Evolutionary conservation across 768 basidiomycete species (phyloP), one percentile per base, ranked within the genome.

Genomic region (Russula abietina): DNA sequence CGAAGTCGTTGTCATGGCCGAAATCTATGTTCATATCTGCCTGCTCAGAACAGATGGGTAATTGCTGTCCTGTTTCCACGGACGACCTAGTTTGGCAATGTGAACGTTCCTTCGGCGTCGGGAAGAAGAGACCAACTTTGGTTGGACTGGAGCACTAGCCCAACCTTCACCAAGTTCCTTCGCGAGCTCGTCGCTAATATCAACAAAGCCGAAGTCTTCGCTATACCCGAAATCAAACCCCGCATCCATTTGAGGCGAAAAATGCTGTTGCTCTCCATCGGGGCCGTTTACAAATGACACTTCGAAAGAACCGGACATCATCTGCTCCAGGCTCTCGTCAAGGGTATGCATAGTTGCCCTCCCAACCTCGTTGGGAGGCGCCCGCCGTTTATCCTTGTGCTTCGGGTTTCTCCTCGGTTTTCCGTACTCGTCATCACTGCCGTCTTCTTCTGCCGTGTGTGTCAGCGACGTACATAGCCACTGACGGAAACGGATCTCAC

Each of bases 131-230:
- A 56, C 48, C 22, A 24, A 60, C 63, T 39, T 53, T 14, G 41
- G 30, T 74, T 73, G 50, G 75, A 76, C 24, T 61, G 70, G 22
- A 12, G 53, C 51, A 16, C 60, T 59, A 19, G 79, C 83, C 88
- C 89, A 91, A 26, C 79, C 84, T 68, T 84, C 83, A 33, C 89
- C 90, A 3, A 92, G 77, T 68, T 92, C 89, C 64, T 78, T 79
- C 9, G 86, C 88, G 30, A 92, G 75, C 67, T 91, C 90, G 51
- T 89, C 88, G 4, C 85, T 88, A 19, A 91, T 72, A 24, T 80
- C 84, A 8, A 74, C 80, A 19, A 86, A 69, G 63, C 83, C 87
- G 26, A 85, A 68, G 24, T 77, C 84, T 58, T 83, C 87, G 22
- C 80, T 78, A 10, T 77, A 72, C 2, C 59, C 70, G 51, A 72